A percentile compares a stretch with the other conserved stretches of the same genome.
Conservation (phyloP, 495 filamentous ascomycete genomes). For the Achaetomiella virescens region DNA sequence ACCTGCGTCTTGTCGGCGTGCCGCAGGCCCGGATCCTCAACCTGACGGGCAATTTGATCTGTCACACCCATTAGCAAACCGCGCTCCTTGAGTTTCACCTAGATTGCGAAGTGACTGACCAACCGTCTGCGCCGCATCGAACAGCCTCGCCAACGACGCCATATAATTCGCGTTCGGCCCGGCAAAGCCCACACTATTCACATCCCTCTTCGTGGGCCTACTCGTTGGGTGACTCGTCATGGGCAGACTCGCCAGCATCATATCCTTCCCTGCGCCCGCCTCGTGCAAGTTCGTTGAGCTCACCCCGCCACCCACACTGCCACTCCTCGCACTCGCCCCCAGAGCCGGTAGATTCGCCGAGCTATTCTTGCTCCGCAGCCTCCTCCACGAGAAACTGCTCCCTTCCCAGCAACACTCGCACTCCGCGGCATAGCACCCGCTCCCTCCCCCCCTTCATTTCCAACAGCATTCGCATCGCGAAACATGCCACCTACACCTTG, state of each 20-base stretch:
- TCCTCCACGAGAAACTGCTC: constrained; percentile 72
- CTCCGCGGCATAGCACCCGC: constrained; percentile 39
- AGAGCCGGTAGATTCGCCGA: constrained; percentile 43
- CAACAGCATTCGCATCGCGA: constrained; percentile 48
- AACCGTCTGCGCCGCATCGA: constrained; percentile 87
- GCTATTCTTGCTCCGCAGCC: constrained; percentile 84
- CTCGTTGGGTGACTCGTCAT: constrained; percentile 68
- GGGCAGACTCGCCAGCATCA: constrained; percentile 66
- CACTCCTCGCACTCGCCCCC: constrained; percentile 28
- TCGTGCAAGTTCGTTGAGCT: constrained; percentile 35
- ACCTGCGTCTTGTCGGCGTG: constrained; percentile 79
- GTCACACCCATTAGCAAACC: constrained; percentile 9
- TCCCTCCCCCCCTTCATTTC: constrained; percentile 21
- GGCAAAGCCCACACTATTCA: constrained; percentile 60
- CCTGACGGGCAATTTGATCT: constrained; percentile 96
- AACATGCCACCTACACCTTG: constrained; percentile 62
- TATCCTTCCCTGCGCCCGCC: constrained; percentile 48
- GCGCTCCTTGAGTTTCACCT: neutral
- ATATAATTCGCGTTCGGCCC: constrained; percentile 89
- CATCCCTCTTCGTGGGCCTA: constrained; percentile 58
- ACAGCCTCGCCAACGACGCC: constrained; percentile 81
- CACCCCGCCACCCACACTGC: constrained; percentile 9
- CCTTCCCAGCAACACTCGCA: constrained; percentile 57
- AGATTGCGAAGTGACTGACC: constrained; percentile 52
- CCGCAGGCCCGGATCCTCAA: constrained; percentile 85